Evolutionary conservation across 2,329 filamentous ascomycete genomes (phyloP).

Genomic region (Microcyclospora pomicola): DNA sequence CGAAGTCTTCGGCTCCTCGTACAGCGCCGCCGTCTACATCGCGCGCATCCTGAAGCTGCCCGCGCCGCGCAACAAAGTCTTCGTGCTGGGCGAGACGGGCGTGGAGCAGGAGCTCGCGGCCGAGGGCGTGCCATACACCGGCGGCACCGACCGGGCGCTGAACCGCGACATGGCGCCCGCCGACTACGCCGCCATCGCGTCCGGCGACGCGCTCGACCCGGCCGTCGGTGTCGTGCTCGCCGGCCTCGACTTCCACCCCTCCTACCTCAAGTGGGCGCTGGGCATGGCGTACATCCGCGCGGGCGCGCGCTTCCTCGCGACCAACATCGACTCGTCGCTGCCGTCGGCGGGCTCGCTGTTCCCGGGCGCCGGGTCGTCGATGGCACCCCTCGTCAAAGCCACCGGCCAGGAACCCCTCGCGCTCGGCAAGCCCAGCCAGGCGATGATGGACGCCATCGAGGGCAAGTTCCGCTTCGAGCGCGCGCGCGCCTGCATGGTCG

Average conservation of each 20-base stretch:
- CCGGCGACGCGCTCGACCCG: slow-evolving; percentile 62
- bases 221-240: slow-evolving; percentile 81
- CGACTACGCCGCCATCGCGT: slow-evolving; percentile 66
- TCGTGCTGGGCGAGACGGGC: slow-evolving; percentile 78
- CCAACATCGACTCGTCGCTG: slow-evolving; percentile 82
- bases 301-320: slow-evolving; percentile 79
- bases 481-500: slow-evolving; percentile 82
- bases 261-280: slow-evolving; percentile 79
- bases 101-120: slow-evolving; percentile 77
- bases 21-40: slow-evolving; percentile 93
- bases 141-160: slow-evolving; percentile 69
- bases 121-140: slow-evolving; percentile 67
- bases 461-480: slow-evolving; percentile 87
- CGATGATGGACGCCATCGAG: slow-evolving; percentile 98
- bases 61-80: slow-evolving; percentile 77
- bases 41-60: slow-evolving; percentile 75
- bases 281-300: slow-evolving; percentile 74
- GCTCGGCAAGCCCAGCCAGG: slow-evolving; percentile 88
- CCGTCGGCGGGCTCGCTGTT: slow-evolving; percentile 73
- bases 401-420: slow-evolving; percentile 54
- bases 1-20: slow-evolving; percentile 91
- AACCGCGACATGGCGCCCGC: slow-evolving; percentile 65
- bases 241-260: slow-evolving; percentile 86
- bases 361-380: slow-evolving; percentile 76
- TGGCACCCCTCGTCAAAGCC: slow-evolving; percentile 57